Conservation (phyloP, 345 rosid species). For the Boechera stricta region DNA sequence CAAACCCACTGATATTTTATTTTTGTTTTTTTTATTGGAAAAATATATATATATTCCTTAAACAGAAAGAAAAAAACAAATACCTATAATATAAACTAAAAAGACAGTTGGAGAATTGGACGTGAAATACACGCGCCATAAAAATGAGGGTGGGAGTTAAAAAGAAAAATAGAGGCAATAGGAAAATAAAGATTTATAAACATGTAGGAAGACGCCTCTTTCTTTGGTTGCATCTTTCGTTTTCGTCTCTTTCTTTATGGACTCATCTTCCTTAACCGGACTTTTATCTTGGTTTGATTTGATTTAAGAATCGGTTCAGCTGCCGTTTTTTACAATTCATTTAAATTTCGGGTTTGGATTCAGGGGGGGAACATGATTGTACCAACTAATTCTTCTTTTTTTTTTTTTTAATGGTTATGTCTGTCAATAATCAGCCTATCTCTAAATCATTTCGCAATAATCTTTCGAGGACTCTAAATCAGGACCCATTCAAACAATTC, state of each 20-base stretch:
- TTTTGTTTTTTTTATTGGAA: neutral
- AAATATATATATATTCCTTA: neutral
- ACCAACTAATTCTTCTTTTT: neutral
- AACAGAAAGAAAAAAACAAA: no score
- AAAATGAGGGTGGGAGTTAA: constrained; percentile 2
- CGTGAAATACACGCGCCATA: constrained; percentile 7
- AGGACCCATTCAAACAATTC: constrained; percentile 10
- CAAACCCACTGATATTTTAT: neutral
- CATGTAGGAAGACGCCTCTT: constrained; percentile 29
- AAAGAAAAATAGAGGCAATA: constrained; percentile 7
- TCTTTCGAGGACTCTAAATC: neutral
- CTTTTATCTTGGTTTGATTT: constrained; percentile 16
- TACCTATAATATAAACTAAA: neutral
- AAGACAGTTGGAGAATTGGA: neutral
- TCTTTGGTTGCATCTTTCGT: constrained; percentile 13
- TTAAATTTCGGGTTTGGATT: neutral
- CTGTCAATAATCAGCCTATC: neutral
- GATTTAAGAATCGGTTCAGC: constrained; percentile 1
- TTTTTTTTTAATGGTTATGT: neutral
- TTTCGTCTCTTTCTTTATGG: constrained; percentile 23
- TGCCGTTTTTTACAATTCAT: neutral
- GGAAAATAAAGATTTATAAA: constrained; percentile 32
- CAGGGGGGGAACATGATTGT: neutral
- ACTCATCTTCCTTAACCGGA: constrained; percentile 20
- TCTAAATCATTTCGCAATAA: neutral